phyloP scores from a whole-genome alignment of 2,329 filamentous ascomycete genomes.

The Fusarium metavorans region DNA sequence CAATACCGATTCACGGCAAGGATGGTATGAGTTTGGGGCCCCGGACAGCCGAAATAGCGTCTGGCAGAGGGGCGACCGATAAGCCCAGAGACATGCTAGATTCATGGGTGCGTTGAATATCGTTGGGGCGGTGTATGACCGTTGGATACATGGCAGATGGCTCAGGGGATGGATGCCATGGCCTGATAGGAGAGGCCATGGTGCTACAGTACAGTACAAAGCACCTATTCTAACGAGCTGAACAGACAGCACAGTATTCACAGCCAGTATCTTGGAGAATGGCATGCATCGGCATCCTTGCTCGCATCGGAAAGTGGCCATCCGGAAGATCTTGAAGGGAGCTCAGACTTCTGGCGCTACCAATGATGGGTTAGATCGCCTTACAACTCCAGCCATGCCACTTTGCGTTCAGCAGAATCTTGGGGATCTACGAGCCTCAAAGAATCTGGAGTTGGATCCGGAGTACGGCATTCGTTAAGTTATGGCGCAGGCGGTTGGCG shows the following conservation, averaged over 20 bases:
- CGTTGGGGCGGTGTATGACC: slow-evolving; percentile 13
- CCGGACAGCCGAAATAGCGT: slow-evolving; percentile 25
- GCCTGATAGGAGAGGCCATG: background rate
- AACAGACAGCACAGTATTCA: background rate
- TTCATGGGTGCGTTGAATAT: background rate
- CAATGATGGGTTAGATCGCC: slow-evolving; percentile 1
- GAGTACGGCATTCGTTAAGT: background rate
- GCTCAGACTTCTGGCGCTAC: background rate
- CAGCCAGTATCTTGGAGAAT: background rate
- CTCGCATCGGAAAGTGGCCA: slow-evolving; percentile 3
- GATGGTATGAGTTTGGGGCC: slow-evolving; percentile 19
- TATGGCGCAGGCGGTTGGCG: background rate
- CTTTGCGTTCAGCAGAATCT: background rate
- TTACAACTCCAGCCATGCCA: background rate
- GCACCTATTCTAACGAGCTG: background rate
- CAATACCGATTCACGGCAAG: slow-evolving; percentile 27
- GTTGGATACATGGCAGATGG: background rate
- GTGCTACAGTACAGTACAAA: background rate
- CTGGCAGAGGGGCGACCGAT: slow-evolving; percentile 7
- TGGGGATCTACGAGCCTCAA: background rate
- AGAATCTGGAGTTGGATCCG: background rate
- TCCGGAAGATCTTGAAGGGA: slow-evolving; percentile 2
- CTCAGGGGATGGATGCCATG: background rate
- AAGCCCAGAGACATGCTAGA: background rate
- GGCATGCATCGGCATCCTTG: background rate